Evolutionary conservation across 2,329 filamentous ascomycete genomes (phyloP).

Genomic region (Cercospora canescens): DNA sequence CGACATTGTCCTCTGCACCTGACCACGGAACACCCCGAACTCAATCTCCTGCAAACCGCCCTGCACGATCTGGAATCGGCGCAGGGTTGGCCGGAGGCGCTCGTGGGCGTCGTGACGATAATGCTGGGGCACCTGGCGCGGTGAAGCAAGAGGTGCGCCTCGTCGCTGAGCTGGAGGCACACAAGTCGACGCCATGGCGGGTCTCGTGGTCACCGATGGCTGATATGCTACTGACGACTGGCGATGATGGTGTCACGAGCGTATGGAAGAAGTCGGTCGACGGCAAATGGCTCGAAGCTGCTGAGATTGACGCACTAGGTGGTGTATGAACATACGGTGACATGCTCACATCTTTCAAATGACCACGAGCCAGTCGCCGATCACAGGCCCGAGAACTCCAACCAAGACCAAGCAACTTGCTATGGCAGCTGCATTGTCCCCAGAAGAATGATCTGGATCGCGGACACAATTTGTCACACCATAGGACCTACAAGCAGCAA

Average conservation of each 20-base stretch:
- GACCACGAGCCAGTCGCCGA: neutral
- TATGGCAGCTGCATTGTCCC: neutral
- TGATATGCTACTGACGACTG: constrained; percentile 72
- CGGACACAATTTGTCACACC: neutral
- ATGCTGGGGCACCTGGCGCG: constrained; percentile 61
- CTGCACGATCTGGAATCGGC: constrained; percentile 50
- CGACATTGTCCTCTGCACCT: constrained; percentile 21
- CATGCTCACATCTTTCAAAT: neutral
- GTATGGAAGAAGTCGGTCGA: constrained; percentile 53
- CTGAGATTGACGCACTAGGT: constrained; percentile 45
- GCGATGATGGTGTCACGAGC: constrained; percentile 66
- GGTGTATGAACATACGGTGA: neutral
- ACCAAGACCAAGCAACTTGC: neutral
- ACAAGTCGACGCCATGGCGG: constrained; percentile 72
- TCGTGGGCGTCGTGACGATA: constrained; percentile 53
- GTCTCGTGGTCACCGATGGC: constrained; percentile 64
- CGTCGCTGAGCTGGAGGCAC: constrained; percentile 65
- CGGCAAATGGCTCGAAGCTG: constrained; percentile 50
- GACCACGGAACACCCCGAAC: constrained; percentile 11
- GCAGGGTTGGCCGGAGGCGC: constrained; percentile 51
- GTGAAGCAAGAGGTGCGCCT: constrained; percentile 64
- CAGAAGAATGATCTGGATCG: neutral
- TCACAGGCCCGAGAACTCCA: no score
- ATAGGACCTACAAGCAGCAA: neutral
- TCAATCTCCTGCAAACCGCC: constrained; percentile 20